phyloP scores from a whole-genome alignment of 257 asterid genomes.

The Solanum chaucha region DNA sequence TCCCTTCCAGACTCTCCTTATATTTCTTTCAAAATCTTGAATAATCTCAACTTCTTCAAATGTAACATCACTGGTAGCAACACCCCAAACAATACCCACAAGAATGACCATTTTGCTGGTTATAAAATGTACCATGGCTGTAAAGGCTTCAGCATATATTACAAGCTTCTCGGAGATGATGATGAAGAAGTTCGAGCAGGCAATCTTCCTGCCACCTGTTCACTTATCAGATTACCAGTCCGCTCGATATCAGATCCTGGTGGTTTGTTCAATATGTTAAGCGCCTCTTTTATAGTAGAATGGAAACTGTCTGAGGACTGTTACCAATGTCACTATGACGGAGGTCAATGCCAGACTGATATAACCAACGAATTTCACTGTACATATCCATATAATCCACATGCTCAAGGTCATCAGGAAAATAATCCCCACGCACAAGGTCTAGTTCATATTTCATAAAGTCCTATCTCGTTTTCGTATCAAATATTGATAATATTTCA shows the following conservation, averaged over 20 bases:
- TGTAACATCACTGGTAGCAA: background rate
- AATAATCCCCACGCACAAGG: too few species aligned
- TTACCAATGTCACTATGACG: background rate
- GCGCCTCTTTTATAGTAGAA: background rate
- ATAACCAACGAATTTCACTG: background rate
- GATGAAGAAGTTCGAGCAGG: background rate
- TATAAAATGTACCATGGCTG: background rate
- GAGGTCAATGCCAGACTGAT: background rate
- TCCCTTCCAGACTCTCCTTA: background rate
- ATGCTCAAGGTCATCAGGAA: too few species aligned
- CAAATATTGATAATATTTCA: too few species aligned
- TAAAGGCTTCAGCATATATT: background rate
- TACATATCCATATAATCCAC: too few species aligned
- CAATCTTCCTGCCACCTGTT: background rate
- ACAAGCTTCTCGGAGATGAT: background rate
- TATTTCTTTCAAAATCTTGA: background rate
- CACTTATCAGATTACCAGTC: background rate
- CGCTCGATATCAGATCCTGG: fast-evolving
- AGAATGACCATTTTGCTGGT: background rate
- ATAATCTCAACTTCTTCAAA: background rate
- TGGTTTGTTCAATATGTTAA: background rate
- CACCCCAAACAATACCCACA: background rate
- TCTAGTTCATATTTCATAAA: too few species aligned
- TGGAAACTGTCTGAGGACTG: background rate
- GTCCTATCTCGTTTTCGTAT: too few species aligned